Conservation (phyloP, 2,329 filamentous ascomycete species). For the Stachybotrys chartarum region DNA sequence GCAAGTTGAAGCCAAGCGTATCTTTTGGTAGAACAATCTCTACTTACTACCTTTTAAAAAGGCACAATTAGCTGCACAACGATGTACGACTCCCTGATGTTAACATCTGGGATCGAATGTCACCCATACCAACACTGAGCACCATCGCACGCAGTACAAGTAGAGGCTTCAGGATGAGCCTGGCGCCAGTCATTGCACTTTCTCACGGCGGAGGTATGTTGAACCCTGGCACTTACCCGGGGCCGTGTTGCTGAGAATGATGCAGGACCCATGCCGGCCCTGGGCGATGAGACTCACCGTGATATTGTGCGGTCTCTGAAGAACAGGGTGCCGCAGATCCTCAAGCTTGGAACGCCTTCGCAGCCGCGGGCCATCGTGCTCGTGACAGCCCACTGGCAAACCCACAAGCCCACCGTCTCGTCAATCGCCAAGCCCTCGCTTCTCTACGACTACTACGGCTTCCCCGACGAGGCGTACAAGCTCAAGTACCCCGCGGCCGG, state of each 20-base stretch:
- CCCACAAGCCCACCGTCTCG: conserved; percentile 41
- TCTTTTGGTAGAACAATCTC: no score
- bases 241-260: not conserved
- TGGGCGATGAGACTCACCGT: conserved; percentile 46
- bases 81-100: no score
- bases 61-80: no score
- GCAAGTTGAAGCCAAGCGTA: no score
- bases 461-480: conserved; percentile 47
- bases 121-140: no score
- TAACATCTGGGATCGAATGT: no score
- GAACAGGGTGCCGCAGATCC: conserved; percentile 45
- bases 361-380: conserved; percentile 46
- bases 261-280: conserved; percentile 49
- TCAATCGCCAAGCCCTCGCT: conserved; percentile 38
- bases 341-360: conserved; percentile 43
- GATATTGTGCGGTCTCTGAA: conserved; percentile 44
- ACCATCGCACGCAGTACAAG: no score
- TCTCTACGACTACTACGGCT: conserved; percentile 53
- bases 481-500: conserved; percentile 51
- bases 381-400: conserved; percentile 53
- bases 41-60: no score
- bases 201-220: conserved; percentile 40
- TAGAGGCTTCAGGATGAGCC: conserved; percentile 28
- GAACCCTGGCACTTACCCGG: not conserved
- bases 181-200: conserved; percentile 38